Evolutionary conservation across 768 basidiomycete genomes (phyloP).

Genomic region (Pleurotus citrinopileatus): DNA sequence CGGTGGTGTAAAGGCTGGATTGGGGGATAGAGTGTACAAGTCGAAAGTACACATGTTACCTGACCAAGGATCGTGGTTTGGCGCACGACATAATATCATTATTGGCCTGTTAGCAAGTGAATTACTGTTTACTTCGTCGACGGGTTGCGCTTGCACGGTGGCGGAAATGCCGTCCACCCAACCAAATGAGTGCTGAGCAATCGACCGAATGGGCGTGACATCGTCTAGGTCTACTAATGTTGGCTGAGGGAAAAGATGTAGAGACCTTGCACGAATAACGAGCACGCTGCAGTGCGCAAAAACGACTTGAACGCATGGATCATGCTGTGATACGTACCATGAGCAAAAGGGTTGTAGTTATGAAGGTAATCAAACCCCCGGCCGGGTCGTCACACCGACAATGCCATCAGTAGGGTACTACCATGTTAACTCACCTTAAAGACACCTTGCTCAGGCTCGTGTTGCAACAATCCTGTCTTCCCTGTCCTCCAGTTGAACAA

Average conservation of each 20-base stretch:
- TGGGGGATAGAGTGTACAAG: conserved; percentile 44
- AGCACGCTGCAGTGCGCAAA: conserved; percentile 46
- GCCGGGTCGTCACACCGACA: no score
- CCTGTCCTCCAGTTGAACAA: conserved; percentile 54
- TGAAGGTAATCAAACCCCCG: conserved; percentile 2
- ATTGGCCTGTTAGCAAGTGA: neutral
- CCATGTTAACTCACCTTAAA: conserved; percentile 25
- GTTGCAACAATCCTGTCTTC: conserved; percentile 43
- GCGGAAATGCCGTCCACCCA: conserved; percentile 65
- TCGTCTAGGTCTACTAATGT: conserved; percentile 22
- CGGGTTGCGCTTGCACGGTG: conserved; percentile 14
- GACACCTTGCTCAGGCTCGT: conserved; percentile 26
- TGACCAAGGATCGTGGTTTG: conserved; percentile 62
- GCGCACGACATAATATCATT: conserved; percentile 55
- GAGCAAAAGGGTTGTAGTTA: neutral
- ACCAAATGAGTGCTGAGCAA: conserved; percentile 53
- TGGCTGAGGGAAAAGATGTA: conserved; percentile 54
- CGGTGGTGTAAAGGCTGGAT: conserved; percentile 22
- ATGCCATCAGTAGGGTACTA: neutral
- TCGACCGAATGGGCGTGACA: conserved; percentile 21
- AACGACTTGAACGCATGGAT: conserved; percentile 51
- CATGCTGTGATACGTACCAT: conserved; percentile 30
- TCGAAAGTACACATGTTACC: conserved; percentile 45
- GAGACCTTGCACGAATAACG: conserved; percentile 56
- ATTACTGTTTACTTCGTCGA: neutral